Base-by-base conservation (phyloP, 1,284 basidiomycete species). In the Malassezia arunalokei region DNA sequence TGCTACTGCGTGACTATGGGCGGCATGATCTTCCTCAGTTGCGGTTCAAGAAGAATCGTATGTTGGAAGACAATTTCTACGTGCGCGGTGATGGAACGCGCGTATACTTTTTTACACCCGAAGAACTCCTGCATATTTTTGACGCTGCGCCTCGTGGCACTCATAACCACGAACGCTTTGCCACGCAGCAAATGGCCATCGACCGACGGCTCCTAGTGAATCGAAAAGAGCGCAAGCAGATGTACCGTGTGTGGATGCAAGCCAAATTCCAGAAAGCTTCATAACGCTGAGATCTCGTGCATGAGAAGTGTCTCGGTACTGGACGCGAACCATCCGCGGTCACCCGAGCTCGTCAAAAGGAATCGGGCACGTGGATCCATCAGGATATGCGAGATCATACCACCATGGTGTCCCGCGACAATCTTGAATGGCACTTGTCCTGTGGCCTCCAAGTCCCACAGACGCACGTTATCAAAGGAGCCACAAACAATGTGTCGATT, bases 341-440 rank as follows among this genome's bases (percentile, higher is more conserved):
- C 91, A 38, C 92, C 92, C 59, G 87, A 90, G 6, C 89, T 86
- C 64, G 86, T 87, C 54, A 92, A 81, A 65, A 98, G 78, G 75
- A 91, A 96, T 50, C 83, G 78, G 24, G 81, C 83, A 3, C 83
- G 84, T 30, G 84, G 80, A 76, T 96, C 92, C 43, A 96, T 79
- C 57, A 91, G 73, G 81, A 94, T 86, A 63, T 86, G 84, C 5
- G 88, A 92, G 14, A 95, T 81, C 56, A 83, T 86, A 1, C 89
- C 91, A 29, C 91, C 90, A 75, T 95, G 88, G 75, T 96, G 91
- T 0, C 92, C 92, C 5, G 90, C 86, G 35, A 98, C 87, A 58
- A 96, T 94, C 75, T 89, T 89, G 79, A 95, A 95, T 5, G 68
- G 65, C 8, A 70, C 68, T 49, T 62, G 70, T 41, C 59, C 58